Evolutionary conservation across 768 basidiomycete genomes (phyloP).

Genomic region (Gymnopilus dilepis): DNA sequence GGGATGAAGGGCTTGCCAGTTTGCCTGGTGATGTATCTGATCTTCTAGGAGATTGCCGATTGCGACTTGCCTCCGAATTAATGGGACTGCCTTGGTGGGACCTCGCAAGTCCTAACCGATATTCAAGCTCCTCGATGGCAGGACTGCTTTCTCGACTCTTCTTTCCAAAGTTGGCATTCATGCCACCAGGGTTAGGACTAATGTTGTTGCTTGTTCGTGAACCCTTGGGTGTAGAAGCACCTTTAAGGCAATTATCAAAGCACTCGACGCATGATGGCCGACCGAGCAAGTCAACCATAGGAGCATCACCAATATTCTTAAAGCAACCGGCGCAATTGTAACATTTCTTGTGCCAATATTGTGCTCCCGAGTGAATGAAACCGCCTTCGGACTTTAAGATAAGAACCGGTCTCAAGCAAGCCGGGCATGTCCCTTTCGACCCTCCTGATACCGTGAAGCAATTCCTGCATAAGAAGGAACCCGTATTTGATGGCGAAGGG

Average conservation of each 20-base stretch:
- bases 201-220: conserved; percentile 32
- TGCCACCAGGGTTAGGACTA: conserved; percentile 51
- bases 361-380: conserved; percentile 71
- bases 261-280: conserved; percentile 81
- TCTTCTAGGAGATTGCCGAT: neutral
- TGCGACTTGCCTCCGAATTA: neutral
- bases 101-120: conserved; percentile 60
- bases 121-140: conserved; percentile 67
- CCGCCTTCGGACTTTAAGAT: conserved; percentile 78
- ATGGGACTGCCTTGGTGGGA: conserved; percentile 42
- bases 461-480: conserved; percentile 73
- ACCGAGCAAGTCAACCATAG: conserved; percentile 85
- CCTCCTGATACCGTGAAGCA: conserved; percentile 79
- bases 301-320: conserved; percentile 73
- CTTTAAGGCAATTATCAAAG: conserved; percentile 76
- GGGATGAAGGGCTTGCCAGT: neutral
- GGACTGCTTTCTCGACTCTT: conserved; percentile 61
- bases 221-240: conserved; percentile 50
- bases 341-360: conserved; percentile 83
- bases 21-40: neutral
- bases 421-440: conserved; percentile 73
- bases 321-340: conserved; percentile 77
- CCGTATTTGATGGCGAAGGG: conserved; percentile 45
- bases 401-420: conserved; percentile 73
- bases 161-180: conserved; percentile 39